A percentile compares a stretch with the other conserved stretches of the same genome.
Evolutionary conservation across 805 yeast species (phyloP).

Genomic region (Torulaspora delbrueckii): DNA sequence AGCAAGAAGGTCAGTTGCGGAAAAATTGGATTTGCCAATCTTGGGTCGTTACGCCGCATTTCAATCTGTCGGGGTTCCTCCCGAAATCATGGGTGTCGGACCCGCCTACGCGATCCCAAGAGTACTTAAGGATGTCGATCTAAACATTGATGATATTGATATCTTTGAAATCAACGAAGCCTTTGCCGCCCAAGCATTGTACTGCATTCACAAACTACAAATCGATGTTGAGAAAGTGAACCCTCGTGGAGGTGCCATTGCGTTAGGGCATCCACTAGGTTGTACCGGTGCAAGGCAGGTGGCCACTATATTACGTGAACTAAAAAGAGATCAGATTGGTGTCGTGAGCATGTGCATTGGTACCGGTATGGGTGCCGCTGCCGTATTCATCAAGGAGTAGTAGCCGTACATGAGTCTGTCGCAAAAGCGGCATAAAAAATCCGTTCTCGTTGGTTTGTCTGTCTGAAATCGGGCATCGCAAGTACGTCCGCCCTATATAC

Average conservation of each 20-base stretch:
- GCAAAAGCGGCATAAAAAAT: conserved; percentile 14
- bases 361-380: conserved; percentile 98
- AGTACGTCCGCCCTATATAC: conserved; percentile 18
- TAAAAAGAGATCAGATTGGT: conserved; percentile 76
- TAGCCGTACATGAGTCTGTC: conserved; percentile 1
- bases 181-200: conserved; percentile 90
- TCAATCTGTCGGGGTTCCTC: conserved; percentile 88
- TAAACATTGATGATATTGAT: conserved; percentile 60
- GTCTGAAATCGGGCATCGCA: conserved; percentile 13
- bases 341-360: conserved; percentile 96
- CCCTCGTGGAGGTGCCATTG: conserved; percentile 95
- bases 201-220: conserved; percentile 59
- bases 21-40: conserved; percentile 62
- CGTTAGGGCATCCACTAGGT: conserved; percentile 91
- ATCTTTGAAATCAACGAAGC: conserved; percentile 93
- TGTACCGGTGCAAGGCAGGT: conserved; percentile 91
- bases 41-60: conserved; percentile 77
- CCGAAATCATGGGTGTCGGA: conserved; percentile 96
- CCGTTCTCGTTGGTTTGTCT: conserved; percentile 15
- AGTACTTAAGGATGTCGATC: conserved; percentile 57
- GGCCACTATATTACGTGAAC: conserved; percentile 79
- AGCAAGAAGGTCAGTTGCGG: conserved; percentile 82
- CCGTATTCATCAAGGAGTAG: conserved; percentile 74
- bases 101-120: conserved; percentile 94
- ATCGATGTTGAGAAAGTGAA: conserved; percentile 70